phyloP scores from a whole-genome alignment of 257 asterid species.

The Avicennia marina region DNA sequence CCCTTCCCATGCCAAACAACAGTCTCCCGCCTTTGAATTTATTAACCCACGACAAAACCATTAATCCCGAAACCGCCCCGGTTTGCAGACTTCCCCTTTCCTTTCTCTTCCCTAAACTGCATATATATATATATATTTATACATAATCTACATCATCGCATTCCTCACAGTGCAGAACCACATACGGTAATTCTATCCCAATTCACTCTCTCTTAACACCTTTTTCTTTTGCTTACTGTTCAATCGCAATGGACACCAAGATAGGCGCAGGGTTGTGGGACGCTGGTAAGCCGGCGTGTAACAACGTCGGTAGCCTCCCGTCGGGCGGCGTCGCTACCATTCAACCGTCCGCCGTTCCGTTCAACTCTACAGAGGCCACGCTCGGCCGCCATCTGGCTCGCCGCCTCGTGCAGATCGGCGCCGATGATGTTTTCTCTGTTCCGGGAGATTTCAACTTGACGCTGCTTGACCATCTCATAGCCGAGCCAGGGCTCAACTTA shows the following conservation, averaged over 20 bases:
- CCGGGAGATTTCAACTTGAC: conserved; percentile 77
- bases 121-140: no score
- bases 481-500: conserved; percentile 75
- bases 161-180: background rate
- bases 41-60: background rate
- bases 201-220: no score
- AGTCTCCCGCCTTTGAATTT: conserved; percentile 13
- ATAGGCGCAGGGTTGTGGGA: conserved; percentile 40
- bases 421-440: conserved; percentile 61
- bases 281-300: conserved; percentile 30
- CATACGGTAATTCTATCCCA: no score
- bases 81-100: background rate
- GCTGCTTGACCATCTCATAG: conserved; percentile 62
- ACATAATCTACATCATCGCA: no score
- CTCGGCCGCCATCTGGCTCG: conserved; percentile 87
- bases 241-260: conserved; percentile 43
- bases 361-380: conserved; percentile 49
- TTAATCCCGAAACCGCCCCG: conserved; percentile 15
- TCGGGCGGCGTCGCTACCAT: conserved; percentile 31
- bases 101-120: background rate
- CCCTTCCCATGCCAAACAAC: background rate
- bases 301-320: conserved; percentile 41
- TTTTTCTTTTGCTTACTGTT: no score
- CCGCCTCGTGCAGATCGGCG: conserved; percentile 78
- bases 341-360: conserved; percentile 28